Base-by-base conservation (phyloP, 768 basidiomycete genomes). In the Termitomyces sp. region DNA sequence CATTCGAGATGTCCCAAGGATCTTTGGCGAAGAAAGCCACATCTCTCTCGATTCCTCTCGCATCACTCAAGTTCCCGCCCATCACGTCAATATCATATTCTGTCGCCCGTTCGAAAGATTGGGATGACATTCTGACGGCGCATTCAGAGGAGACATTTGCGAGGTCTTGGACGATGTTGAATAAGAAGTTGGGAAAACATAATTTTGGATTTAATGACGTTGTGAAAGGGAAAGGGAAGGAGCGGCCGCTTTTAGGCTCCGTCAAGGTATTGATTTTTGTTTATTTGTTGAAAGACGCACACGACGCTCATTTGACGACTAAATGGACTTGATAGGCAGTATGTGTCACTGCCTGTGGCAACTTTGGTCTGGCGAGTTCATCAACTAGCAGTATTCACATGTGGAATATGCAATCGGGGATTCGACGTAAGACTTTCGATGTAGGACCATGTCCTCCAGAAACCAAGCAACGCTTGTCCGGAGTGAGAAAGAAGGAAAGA, bases 391-490 rank as follows among this genome's bases (percentile, higher is more conserved):
- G 79, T 26, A 89, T 98, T 39, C 72, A 85, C 57, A 88, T 95
- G 88, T 98, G 93, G 90, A 99, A 98, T 69, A 86, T 99, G 86
- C 96, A 99, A 71, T 94, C 91, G 4, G 97, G 97, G 1, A 82
- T 95, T 57, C 82, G 83, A 64, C 81, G 96, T 45, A 91, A 89
- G 72, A 79, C 81, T 1, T 98, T 91, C 69, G 75, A 79, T 59
- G 67, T 96, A 24, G 89, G 88, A 0, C 71, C 80, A 22, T 83
- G 81, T 65, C 88, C 89, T 24, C 71, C 79, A 22, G 84, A 83
- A 60, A 79, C 80, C 8, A 64, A 73, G 7, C 76, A 73, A 52
- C 76, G 82, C 8, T 72, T 79, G 65, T 74, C 58, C 13, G 69
- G 68, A 13, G 68, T 73, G 49, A 80, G 80, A 69, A 70, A 69